A percentile compares a stretch with the other conserved stretches of the same genome.
These are phyloP conservation scores for Pichia nanzhaoensis DNA, from an alignment of 805 yeast genomes.

Conservation along the genomic window DNA sequence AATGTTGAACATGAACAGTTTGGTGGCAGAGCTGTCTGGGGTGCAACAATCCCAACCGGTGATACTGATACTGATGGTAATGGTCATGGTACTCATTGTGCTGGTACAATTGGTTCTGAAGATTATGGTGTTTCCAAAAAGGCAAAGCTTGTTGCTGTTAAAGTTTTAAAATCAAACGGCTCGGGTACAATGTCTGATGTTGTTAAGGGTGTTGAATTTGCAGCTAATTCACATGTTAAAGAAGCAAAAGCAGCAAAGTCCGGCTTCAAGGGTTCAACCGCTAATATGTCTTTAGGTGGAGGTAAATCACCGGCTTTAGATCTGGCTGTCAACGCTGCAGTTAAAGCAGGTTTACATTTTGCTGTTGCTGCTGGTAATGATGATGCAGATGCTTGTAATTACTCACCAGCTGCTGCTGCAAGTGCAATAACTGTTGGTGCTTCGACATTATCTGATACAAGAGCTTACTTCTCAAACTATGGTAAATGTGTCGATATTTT, in stretches of 20 bases:
- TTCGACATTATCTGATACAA: slow-evolving; percentile 75
- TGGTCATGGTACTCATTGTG: slow-evolving; percentile 96
- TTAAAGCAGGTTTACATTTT: slow-evolving; percentile 79
- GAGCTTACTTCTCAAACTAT: slow-evolving; percentile 93
- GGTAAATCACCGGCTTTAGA: slow-evolving; percentile 85
- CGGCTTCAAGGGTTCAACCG: slow-evolving; percentile 79
- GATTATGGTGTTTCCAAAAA: slow-evolving; percentile 80
- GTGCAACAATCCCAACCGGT: slow-evolving; percentile 68
- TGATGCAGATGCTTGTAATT: slow-evolving; percentile 85
- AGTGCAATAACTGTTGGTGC: slow-evolving; percentile 93
- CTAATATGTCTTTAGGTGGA: slow-evolving; percentile 93
- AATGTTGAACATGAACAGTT: slow-evolving; percentile 70
- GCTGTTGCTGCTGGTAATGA: slow-evolving; percentile 98
- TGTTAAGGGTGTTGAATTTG: slow-evolving; percentile 77
- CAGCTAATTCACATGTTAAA: slow-evolving; percentile 62
- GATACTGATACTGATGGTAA: slow-evolving; percentile 73
- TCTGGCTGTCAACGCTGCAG: slow-evolving; percentile 84
- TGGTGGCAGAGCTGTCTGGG: slow-evolving; percentile 81
- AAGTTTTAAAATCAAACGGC: slow-evolving; percentile 76
- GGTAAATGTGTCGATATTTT: slow-evolving; percentile 95
- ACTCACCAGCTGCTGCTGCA: slow-evolving; percentile 85
- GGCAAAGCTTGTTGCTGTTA: slow-evolving; percentile 74
- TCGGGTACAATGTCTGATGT: slow-evolving; percentile 81
- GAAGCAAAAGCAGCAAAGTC: slow-evolving; percentile 43
- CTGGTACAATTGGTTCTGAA: slow-evolving; percentile 86